Conservation (phyloP, 2,329 filamentous ascomycete species). For the Arthrobotrys entomopaga region DNA sequence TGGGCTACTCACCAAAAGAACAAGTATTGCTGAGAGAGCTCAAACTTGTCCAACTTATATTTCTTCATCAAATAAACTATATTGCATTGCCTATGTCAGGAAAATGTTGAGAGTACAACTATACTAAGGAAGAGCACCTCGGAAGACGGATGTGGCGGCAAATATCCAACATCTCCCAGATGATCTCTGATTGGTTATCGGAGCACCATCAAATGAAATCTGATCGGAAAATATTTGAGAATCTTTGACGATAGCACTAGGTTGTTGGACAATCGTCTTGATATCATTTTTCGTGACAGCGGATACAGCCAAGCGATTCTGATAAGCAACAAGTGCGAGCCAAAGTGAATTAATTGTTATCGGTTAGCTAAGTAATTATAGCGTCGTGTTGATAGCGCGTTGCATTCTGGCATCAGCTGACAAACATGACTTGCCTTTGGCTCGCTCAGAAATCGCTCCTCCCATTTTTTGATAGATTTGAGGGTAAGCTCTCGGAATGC, state of each 20-base stretch:
- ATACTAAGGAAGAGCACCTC: conserved; percentile 61
- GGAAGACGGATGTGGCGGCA: conserved; percentile 89
- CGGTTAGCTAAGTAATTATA: too few species aligned
- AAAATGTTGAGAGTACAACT: too few species aligned
- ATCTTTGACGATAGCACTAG: conserved; percentile 70
- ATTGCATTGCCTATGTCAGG: not conserved
- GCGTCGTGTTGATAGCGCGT: conserved; percentile 24
- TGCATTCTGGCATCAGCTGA: not conserved
- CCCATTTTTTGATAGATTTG: conserved; percentile 56
- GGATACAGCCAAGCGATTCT: conserved; percentile 58
- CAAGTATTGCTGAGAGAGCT: conserved; percentile 86
- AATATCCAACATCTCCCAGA: conserved; percentile 93
- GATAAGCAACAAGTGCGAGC: not conserved
- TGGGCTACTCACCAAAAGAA: conserved; percentile 75
- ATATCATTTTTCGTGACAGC: conserved; percentile 58
- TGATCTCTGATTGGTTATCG: conserved; percentile 83
- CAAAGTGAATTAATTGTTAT: not conserved
- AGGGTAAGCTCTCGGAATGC: conserved; percentile 34
- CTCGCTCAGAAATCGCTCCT: conserved; percentile 56
- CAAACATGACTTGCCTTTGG: conserved; percentile 55
- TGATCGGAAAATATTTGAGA: conserved; percentile 84
- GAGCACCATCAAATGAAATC: conserved; percentile 82
- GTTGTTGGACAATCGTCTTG: conserved; percentile 57
- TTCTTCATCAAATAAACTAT: conserved; percentile 81
- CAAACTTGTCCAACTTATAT: conserved; percentile 79